Conservation (phyloP, 768 basidiomycete genomes). For the Mrakia gelida region DNA sequence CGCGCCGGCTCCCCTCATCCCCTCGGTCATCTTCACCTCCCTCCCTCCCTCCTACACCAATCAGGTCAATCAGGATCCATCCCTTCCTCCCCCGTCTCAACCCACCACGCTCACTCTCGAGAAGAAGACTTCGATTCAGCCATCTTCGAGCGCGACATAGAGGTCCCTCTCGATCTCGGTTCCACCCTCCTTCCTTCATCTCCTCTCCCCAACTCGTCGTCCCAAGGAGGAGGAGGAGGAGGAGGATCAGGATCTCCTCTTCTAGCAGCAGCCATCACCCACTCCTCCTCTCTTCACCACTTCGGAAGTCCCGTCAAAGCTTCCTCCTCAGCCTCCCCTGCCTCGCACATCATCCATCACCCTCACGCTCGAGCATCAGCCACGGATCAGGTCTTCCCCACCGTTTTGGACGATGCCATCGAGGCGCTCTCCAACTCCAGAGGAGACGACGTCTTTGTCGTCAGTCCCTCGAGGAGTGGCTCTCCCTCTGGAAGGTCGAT, state of each 20-base stretch:
- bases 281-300: background rate
- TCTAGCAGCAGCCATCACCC: background rate
- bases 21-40: background rate
- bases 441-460: conserved; percentile 23
- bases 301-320: background rate
- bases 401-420: conserved; percentile 27
- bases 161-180: conserved; percentile 1
- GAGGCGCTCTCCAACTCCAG: conserved; percentile 20
- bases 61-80: background rate
- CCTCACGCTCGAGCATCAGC: conserved; percentile 18
- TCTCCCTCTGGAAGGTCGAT: conserved; percentile 8
- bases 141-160: conserved; percentile 25
- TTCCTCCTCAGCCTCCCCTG: background rate
- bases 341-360: conserved; percentile 12
- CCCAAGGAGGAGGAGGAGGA: background rate
- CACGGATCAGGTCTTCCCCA: conserved; percentile 18
- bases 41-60: background rate
- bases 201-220: background rate
- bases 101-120: background rate
- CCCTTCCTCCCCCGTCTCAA: conserved; percentile 14
- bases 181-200: background rate
- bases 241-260: background rate
- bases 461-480: conserved; percentile 16
- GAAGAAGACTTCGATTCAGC: conserved; percentile 12
- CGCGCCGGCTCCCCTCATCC: conserved; percentile 17